phyloP scores from a whole-genome alignment of 1,284 basidiomycete genomes.

The Microbotryum silenes-acaulis region DNA sequence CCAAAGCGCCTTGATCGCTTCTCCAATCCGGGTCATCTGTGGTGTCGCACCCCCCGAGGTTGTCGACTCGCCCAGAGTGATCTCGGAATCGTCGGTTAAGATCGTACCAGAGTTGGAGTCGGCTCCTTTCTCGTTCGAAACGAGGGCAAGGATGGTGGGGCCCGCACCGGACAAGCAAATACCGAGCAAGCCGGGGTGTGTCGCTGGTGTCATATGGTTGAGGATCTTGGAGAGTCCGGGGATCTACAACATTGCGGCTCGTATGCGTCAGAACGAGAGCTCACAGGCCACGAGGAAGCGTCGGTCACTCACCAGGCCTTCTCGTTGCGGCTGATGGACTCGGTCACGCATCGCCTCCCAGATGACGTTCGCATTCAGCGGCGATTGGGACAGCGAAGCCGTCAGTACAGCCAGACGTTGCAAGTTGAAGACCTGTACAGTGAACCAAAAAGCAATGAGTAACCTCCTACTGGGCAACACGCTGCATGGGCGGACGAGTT shows the following conservation, averaged over 20 bases:
- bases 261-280: neutral
- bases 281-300: slow-evolving; percentile 5
- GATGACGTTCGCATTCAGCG: slow-evolving; percentile 87
- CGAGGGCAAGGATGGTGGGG: slow-evolving; percentile 94
- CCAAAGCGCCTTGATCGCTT: slow-evolving; percentile 70
- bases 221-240: slow-evolving; percentile 89
- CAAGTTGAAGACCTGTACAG: slow-evolving; percentile 82
- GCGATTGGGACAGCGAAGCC: slow-evolving; percentile 79
- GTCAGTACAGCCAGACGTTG: slow-evolving; percentile 97
- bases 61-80: slow-evolving; percentile 11
- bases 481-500: neutral
- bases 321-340: slow-evolving; percentile 94
- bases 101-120: neutral
- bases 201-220: slow-evolving; percentile 71
- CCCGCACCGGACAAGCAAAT: slow-evolving; percentile 98
- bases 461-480: neutral
- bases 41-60: slow-evolving; percentile 6
- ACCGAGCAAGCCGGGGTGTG: slow-evolving; percentile 87
- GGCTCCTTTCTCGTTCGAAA: slow-evolving; percentile 19
- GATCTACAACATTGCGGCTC: slow-evolving; percentile 53
- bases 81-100: slow-evolving; percentile 16
- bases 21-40: slow-evolving; percentile 52
- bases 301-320: slow-evolving; percentile 56
- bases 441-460: neutral
- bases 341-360: slow-evolving; percentile 99